Percentiles rank a stretch among this genome's conserved stretches.
These are phyloP conservation scores for Aspergillus sp. DNA, from an alignment of 2,329 filamentous ascomycete species.

Conservation along the genomic window DNA sequence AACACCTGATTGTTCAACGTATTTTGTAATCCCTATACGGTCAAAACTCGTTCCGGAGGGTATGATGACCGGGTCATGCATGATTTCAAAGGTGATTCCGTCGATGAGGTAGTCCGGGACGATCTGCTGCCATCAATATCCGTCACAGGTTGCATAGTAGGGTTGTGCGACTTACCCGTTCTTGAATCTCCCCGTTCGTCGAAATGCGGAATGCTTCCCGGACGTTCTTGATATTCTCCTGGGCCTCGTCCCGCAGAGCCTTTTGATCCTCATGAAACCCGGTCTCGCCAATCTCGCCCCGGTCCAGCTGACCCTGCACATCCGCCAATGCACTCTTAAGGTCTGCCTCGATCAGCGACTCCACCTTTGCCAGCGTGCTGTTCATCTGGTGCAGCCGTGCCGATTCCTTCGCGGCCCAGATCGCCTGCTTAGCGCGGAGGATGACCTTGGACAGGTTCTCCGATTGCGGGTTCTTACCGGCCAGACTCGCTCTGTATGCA, in stretches of 20 bases:
- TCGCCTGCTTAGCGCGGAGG: slow-evolving; percentile 78
- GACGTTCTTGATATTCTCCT: slow-evolving; percentile 52
- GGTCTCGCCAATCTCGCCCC: slow-evolving; percentile 57
- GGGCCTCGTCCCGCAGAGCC: slow-evolving; percentile 56
- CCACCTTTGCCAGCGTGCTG: slow-evolving; percentile 45
- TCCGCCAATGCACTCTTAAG: slow-evolving; percentile 42
- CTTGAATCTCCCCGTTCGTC: slow-evolving; percentile 46
- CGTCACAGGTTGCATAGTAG: not conserved
- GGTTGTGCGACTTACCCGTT: slow-evolving; percentile 43
- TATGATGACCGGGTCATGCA: slow-evolving; percentile 57
- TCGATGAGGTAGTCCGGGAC: slow-evolving; percentile 56
- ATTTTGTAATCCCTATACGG: slow-evolving; percentile 80
- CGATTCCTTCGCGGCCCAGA: slow-evolving; percentile 77
- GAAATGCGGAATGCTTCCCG: slow-evolving; percentile 49
- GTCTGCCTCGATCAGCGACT: slow-evolving; percentile 46
- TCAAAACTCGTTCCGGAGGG: slow-evolving; percentile 92
- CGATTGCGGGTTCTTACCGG: slow-evolving; percentile 68
- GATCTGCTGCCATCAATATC: slow-evolving; percentile 35
- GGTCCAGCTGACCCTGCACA: slow-evolving; percentile 40
- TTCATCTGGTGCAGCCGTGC: slow-evolving; percentile 51
- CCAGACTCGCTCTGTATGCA: slow-evolving; percentile 73
- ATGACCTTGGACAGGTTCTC: slow-evolving; percentile 74
- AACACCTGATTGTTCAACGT: slow-evolving; percentile 72
- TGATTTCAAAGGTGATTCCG: slow-evolving; percentile 55
- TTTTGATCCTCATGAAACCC: slow-evolving; percentile 72